These are phyloP conservation scores for Fraxinus sp. DNA, from an alignment of 305 asterid genomes.

Conservation along the genomic window DNA sequence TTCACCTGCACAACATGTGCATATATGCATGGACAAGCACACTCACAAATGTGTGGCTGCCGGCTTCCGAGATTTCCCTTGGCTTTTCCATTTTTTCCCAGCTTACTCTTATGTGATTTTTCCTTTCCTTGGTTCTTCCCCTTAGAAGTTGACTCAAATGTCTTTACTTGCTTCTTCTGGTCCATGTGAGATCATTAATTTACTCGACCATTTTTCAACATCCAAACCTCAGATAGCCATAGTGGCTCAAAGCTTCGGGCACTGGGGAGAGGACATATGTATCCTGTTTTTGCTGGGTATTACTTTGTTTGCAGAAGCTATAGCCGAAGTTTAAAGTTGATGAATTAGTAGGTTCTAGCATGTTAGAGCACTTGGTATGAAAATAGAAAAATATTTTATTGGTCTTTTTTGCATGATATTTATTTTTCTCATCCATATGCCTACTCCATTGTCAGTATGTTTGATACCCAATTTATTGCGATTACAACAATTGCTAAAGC, in stretches of 20 bases:
- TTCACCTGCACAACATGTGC: not conserved
- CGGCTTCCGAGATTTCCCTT: not conserved
- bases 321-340: not conserved
- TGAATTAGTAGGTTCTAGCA: not conserved
- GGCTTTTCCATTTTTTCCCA: not conserved
- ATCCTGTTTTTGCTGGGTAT: not conserved
- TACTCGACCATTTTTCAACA: conserved; percentile 8
- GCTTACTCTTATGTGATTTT: not conserved
- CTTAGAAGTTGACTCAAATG: not conserved
- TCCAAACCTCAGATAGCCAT: not conserved
- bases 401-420: not conserved
- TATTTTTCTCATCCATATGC: not conserved
- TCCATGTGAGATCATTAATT: not conserved
- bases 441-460: not conserved
- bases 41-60: not conserved
- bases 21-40: not conserved
- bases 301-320: conserved; percentile 9
- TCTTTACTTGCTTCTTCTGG: not conserved
- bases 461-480: not conserved
- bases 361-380: conserved; percentile 5
- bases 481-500: not conserved
- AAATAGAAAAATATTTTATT: not conserved
- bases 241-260: not conserved
- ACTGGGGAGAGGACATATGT: not conserved
- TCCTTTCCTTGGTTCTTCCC: not conserved